A percentile compares a stretch with the other conserved stretches of the same genome.
phyloP scores from a whole-genome alignment of 169 alveolate species.

The Fabrea salina region DNA sequence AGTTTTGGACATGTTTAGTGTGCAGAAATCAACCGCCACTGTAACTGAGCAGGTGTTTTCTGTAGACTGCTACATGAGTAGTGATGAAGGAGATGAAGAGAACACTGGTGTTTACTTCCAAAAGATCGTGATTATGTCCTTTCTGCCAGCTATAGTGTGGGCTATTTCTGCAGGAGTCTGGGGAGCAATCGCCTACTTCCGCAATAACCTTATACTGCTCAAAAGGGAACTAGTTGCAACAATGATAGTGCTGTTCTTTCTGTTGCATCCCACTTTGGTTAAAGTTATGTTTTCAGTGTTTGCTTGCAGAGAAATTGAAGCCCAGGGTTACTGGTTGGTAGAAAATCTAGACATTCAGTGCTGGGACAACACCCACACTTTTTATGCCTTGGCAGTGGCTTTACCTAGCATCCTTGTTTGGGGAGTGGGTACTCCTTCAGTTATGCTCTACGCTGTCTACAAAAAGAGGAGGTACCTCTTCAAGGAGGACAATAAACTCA shows the following conservation, averaged over 20 bases:
- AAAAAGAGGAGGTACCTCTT: conserved; percentile 2
- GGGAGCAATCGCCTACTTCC: neutral
- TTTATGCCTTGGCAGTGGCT: conserved; percentile 28
- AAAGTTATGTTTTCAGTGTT: conserved; percentile 29
- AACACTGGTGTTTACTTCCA: neutral
- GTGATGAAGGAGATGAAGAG: conserved; percentile 1
- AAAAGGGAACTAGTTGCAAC: conserved; percentile 28
- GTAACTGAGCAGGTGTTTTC: conserved; percentile 37
- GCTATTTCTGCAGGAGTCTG: neutral
- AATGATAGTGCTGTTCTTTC: conserved; percentile 41
- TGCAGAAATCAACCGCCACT: conserved; percentile 36
- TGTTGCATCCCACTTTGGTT: conserved; percentile 53
- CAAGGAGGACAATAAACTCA: neutral
- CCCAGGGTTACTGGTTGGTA: conserved; percentile 31
- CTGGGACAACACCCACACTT: conserved; percentile 8
- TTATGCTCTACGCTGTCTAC: conserved; percentile 16
- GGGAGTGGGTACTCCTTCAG: conserved; percentile 56
- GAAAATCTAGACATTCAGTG: conserved; percentile 29
- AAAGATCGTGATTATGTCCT: neutral
- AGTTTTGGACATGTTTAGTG: conserved; percentile 29
- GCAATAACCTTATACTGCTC: neutral
- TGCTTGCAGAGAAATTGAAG: conserved; percentile 26
- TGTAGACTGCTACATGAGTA: conserved; percentile 45
- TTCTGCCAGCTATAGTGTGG: neutral
- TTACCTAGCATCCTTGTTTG: conserved; percentile 45